Evolutionary conservation across 176 grass and related monocot species (phyloP).

Genomic region (Cenchrus fungigraminus): DNA sequence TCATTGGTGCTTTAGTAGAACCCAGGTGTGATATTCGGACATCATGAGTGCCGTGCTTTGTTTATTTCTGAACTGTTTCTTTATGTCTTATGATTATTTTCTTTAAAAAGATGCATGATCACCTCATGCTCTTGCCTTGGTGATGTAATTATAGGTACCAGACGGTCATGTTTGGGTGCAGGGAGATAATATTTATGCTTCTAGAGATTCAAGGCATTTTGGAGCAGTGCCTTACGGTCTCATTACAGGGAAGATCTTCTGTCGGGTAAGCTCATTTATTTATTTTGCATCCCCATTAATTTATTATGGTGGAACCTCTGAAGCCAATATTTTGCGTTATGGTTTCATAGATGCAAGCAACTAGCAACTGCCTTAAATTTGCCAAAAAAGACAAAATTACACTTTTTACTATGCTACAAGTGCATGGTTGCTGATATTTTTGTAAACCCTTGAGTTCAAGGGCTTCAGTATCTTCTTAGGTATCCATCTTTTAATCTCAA

Average conservation of each 20-base stretch:
- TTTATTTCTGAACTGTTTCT: neutral
- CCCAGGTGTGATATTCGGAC: neutral
- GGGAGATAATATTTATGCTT: slow-evolving; percentile 78
- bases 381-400: neutral
- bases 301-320: neutral
- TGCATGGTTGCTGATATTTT: slow-evolving; percentile 6
- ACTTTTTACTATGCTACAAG: neutral
- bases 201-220: slow-evolving; percentile 80
- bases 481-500: neutral
- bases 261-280: slow-evolving; percentile 47
- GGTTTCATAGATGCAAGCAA: neutral
- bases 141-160: slow-evolving; percentile 64
- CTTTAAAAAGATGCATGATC: neutral
- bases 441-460: neutral
- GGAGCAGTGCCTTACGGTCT: slow-evolving; percentile 79
- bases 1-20: neutral
- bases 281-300: slow-evolving; percentile 6
- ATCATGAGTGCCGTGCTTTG: neutral
- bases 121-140: slow-evolving; percentile 1
- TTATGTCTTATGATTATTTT: neutral
- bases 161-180: slow-evolving; percentile 90
- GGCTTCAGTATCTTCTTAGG: neutral
- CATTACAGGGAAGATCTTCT: slow-evolving; percentile 71
- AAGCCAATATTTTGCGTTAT: neutral
- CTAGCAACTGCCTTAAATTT: neutral